Conservation (phyloP, 495 filamentous ascomycete genomes). For the Baudoinia panamericana region DNA sequence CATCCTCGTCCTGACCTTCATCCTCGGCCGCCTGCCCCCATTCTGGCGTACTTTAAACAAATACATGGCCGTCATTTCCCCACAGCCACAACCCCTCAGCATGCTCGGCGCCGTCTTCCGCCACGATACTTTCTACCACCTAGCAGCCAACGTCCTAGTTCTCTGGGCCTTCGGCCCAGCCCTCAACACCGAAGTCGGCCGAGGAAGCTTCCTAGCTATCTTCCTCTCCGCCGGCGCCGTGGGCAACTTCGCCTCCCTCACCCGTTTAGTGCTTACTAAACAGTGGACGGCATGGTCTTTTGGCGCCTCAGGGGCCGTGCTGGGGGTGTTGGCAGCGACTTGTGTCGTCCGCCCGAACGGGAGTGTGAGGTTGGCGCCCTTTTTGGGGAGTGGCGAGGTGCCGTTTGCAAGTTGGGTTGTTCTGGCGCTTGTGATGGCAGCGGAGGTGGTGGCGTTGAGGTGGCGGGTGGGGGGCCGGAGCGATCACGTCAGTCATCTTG, state of each 20-base stretch:
- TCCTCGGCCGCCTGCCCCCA: slow-evolving; percentile 54
- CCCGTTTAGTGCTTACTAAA: slow-evolving; percentile 40
- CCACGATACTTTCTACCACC: slow-evolving; percentile 56
- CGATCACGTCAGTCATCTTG: slow-evolving; percentile 4
- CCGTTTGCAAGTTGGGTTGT: slow-evolving; percentile 5
- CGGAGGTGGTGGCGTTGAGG: neutral
- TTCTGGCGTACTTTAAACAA: slow-evolving; percentile 63
- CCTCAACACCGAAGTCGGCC: slow-evolving; percentile 71
- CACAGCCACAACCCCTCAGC: slow-evolving; percentile 49
- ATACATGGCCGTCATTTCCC: slow-evolving; percentile 61
- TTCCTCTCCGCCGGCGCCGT: slow-evolving; percentile 57
- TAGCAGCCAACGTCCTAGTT: slow-evolving; percentile 55
- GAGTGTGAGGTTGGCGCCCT: too few species aligned
- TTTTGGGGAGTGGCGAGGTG: neutral
- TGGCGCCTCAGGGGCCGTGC: slow-evolving; percentile 63
- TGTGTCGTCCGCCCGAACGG: slow-evolving; percentile 46
- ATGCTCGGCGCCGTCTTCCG: slow-evolving; percentile 65
- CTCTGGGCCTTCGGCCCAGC: slow-evolving; percentile 46
- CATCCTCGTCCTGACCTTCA: slow-evolving; percentile 48
- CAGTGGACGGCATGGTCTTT: slow-evolving; percentile 42
- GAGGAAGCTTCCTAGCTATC: slow-evolving; percentile 69
- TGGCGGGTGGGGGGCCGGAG: neutral
- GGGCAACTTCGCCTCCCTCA: slow-evolving; percentile 51
- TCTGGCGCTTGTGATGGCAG: neutral
- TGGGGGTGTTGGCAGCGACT: slow-evolving; percentile 53